Evolutionary conservation across 2,329 filamentous ascomycete species (phyloP).

Genomic region (Hirsutella minnesotensis): DNA sequence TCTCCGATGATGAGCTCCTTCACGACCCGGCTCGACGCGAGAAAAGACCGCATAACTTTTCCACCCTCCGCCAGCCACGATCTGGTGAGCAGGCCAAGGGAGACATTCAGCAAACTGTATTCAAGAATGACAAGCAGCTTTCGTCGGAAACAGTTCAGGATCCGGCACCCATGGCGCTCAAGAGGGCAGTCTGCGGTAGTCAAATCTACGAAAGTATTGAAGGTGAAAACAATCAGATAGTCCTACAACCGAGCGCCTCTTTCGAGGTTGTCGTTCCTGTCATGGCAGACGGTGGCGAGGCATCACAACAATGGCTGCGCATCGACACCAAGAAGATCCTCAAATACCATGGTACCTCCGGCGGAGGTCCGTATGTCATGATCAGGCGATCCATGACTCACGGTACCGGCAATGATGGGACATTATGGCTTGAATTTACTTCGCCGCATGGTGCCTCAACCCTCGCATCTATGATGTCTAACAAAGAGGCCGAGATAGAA

Average conservation of each 20-base stretch:
- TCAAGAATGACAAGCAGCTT: background rate
- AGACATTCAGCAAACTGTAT: slow-evolving; percentile 15
- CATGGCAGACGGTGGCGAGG: background rate
- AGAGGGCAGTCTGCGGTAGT: slow-evolving; percentile 14
- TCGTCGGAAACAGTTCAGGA: background rate
- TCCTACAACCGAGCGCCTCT: slow-evolving; percentile 1
- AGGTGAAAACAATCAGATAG: background rate
- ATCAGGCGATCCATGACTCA: slow-evolving; percentile 14
- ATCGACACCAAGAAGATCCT: slow-evolving; percentile 3
- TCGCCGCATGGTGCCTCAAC: background rate
- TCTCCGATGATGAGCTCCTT: slow-evolving; percentile 19
- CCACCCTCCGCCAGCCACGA: slow-evolving; percentile 2
- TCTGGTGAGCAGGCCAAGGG: slow-evolving; percentile 7
- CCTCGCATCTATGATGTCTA: background rate
- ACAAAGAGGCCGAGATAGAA: background rate
- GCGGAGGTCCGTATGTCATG: slow-evolving; percentile 8
- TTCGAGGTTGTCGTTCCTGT: slow-evolving; percentile 3
- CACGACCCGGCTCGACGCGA: background rate
- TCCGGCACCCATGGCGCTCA: slow-evolving; percentile 5
- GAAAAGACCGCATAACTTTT: slow-evolving; percentile 8
- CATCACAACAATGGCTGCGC: slow-evolving; percentile 3
- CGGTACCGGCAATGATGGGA: background rate
- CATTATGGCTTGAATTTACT: background rate
- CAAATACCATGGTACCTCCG: slow-evolving; percentile 7
- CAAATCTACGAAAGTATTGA: slow-evolving; percentile 1